Base-by-base conservation (phyloP, 805 yeast genomes). In the Myxozyma lipomycoides region DNA sequence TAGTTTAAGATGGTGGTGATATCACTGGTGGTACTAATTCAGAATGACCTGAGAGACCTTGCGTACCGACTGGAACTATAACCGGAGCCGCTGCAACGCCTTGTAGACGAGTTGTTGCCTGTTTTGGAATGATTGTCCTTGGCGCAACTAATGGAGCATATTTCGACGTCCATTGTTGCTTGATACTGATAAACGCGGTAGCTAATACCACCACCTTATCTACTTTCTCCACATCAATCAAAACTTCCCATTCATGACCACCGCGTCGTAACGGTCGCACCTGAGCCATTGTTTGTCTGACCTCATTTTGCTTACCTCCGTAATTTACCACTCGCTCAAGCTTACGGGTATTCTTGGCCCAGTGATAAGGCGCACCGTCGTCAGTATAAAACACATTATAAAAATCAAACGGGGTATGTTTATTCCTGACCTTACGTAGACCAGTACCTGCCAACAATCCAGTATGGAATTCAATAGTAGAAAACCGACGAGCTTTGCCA, bases 101-200 rank as follows among this genome's bases (percentile, higher is more conserved):
- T n/a, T n/a, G n/a, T n/a, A n/a, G n/a, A n/a, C n/a, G n/a, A n/a
- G n/a, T n/a, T n/a, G n/a, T 9, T 28, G 32, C 32, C 32, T 28
- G 12, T 12, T 7, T 9, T 28, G 12, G 32, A 7, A 12, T 7
- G 32, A 12, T 7, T 12, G 58, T 53, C 19, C 45, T n/a, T 17
- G 30, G 37, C 17, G 44, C 49, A 34, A 41, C 55, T 18, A 46
- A 25, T 18, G 58, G 58, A 15, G 51, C 56, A 23, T 53, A 46
- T 7, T 37, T 21, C 9, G 25, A 63, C 21, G 81, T 80, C 86
- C 86, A 81, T 65, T 79, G 81, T n/a, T 84, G 78, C 68, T 78
- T 70, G 82, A 81, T 79, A 18, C 83, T 73, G 47, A 78, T 65
- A 58, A 81, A 81, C 1, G 75, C 83, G 4, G 85, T 79, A n/a